These are phyloP conservation scores for Monilinia fructicola DNA, from an alignment of 2,329 filamentous ascomycete genomes.

Conservation along the genomic window DNA sequence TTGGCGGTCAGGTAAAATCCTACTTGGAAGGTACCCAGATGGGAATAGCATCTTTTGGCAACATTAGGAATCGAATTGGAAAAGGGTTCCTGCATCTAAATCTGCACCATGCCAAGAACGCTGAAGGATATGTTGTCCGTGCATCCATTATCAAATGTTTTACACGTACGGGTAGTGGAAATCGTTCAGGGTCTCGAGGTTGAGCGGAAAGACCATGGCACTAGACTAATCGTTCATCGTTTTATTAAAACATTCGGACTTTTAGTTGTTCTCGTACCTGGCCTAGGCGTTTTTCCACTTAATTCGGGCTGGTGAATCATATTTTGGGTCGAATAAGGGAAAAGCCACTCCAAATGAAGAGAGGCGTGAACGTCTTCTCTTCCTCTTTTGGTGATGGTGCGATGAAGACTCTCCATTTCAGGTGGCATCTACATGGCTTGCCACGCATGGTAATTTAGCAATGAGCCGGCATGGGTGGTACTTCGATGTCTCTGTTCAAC, in stretches of 20 bases:
- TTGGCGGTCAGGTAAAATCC: background rate
- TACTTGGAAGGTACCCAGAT: background rate
- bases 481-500: background rate
- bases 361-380: too few relatives aligned
- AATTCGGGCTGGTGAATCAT: background rate
- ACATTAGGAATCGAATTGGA: background rate
- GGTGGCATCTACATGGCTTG: background rate
- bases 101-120: background rate
- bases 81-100: conserved; percentile 3
- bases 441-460: background rate
- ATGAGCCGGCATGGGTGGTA: background rate
- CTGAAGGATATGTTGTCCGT: background rate
- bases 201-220: background rate
- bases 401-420: background rate
- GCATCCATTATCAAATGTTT: conserved; percentile 4
- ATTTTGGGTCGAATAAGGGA: background rate
- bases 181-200: background rate
- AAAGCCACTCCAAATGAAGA: background rate
- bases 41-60: background rate
- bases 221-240: background rate
- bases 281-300: background rate
- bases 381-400: background rate
- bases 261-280: conserved; percentile 1
- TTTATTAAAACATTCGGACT: background rate
- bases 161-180: background rate